Base-by-base conservation (phyloP, 768 basidiomycete genomes). In the Leucosporidium scottii region DNA sequence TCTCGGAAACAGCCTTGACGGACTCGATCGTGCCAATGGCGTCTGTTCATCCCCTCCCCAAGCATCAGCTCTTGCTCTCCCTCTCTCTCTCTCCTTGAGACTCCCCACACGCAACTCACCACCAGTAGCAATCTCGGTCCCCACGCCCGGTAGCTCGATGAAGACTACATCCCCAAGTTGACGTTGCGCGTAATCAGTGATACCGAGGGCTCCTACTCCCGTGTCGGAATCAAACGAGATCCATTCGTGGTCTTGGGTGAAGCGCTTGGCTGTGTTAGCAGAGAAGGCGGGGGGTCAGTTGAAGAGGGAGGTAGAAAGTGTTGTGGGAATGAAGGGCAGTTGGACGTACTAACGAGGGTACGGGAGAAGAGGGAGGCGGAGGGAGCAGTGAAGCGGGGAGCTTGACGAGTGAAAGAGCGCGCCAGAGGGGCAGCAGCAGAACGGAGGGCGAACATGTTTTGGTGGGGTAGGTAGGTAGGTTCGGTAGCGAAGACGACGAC, bases 131-230 rank as follows among this genome's bases (percentile, higher is more conserved):
- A 97, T 81, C 66, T 83, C 77, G 0, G 83, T 81, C 7, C 88
- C 92, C 13, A 83, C 76, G 15, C 76, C 73, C 1, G 91, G 90
- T 58, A 99, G 83, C 78, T 98, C 96, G 58, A 98, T 93, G 80
- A 90, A 99, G 57, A 98, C 96, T 61, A 98, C 91, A 77, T 99
- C 96, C 39, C 96, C 96, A 4, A 99, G 83, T 44, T 87, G 86
- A 59, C 86, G 83, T 78, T 97, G 92, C 2, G 96, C 96, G 76
- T 96, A 89, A 76, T 94, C 82, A 21, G 96, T 97, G 76, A 99
- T 90, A 53, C 85, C 84, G 54, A 98, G 82, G 12, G 84, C 87
- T 48, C 91, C 94, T 34, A 92, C 73, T 48, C 86, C 65, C 30
- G 88, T 88, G 50, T 80, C 76, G 65, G 88, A 84, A 77, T 99